These are phyloP conservation scores for Hypoxylon sp. DNA, from an alignment of 2,329 filamentous ascomycete genomes.

Conservation along the genomic window DNA sequence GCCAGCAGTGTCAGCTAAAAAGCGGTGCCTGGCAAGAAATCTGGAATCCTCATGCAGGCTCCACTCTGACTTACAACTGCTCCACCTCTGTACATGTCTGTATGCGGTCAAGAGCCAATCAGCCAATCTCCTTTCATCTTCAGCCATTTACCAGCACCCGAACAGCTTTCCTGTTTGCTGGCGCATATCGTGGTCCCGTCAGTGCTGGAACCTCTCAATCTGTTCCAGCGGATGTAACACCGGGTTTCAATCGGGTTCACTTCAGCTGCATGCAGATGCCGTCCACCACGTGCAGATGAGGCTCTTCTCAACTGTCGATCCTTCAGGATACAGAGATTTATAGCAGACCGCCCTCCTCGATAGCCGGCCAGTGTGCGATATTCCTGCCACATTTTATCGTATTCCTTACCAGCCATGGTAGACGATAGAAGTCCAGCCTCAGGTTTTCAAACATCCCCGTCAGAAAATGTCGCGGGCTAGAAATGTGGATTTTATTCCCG, in stretches of 20 bases:
- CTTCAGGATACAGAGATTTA: constrained; percentile 5
- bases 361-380: neutral
- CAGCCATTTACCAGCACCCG: constrained; percentile 10
- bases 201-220: constrained; percentile 4
- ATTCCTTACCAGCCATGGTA: neutral
- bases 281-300: constrained; percentile 36
- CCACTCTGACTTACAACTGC: constrained; percentile 12
- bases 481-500: constrained; percentile 6
- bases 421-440: neutral
- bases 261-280: constrained; percentile 26
- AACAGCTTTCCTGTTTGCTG: constrained; percentile 14
- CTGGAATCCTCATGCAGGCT: constrained; percentile 20
- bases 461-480: neutral
- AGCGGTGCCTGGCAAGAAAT: constrained; percentile 1
- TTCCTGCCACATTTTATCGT: neutral
- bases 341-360: constrained; percentile 4
- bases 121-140: constrained; percentile 24
- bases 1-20: neutral
- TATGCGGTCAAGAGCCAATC: constrained; percentile 24
- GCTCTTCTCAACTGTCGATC: constrained; percentile 20
- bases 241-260: constrained; percentile 14
- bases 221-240: constrained; percentile 27
- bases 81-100: constrained; percentile 11
- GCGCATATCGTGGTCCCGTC: constrained; percentile 12
- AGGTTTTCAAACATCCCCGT: neutral